These are phyloP conservation scores for Paecilomyces dactylethromorphus DNA, from an alignment of 2,329 filamentous ascomycete genomes.

Conservation along the genomic window DNA sequence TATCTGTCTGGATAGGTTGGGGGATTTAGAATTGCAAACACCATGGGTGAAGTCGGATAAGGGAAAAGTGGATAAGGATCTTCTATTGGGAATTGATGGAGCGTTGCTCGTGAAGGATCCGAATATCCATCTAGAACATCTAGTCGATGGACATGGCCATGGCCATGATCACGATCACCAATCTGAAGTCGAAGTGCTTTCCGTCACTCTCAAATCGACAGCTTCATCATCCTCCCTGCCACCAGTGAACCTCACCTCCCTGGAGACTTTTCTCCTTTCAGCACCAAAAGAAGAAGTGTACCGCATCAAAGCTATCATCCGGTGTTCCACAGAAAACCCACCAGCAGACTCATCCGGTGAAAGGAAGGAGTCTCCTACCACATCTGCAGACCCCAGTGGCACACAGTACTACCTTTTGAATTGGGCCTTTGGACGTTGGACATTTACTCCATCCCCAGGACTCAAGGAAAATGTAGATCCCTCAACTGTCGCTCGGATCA, in stretches of 20 bases:
- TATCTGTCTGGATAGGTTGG: conserved; percentile 68
- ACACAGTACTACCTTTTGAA: conserved; percentile 75
- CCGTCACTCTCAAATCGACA: conserved; percentile 58
- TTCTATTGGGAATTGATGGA: conserved; percentile 83
- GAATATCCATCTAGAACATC: conserved; percentile 14
- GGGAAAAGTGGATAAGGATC: conserved; percentile 68
- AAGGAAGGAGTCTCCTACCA: conserved; percentile 26
- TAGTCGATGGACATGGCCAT: conserved; percentile 26
- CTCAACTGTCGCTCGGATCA: conserved; percentile 32
- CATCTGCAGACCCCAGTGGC: conserved; percentile 7
- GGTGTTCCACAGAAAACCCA: conserved; percentile 32
- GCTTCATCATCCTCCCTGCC: conserved; percentile 27
- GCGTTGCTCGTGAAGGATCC: conserved; percentile 49
- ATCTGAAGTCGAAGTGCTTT: conserved; percentile 84
- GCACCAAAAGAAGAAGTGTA: conserved; percentile 93
- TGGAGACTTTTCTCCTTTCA: conserved; percentile 60
- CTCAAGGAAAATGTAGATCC: conserved; percentile 24
- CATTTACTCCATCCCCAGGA: conserved; percentile 59
- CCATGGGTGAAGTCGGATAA: conserved; percentile 79
- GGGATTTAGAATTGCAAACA: conserved; percentile 72
- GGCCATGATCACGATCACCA: conserved; percentile 49
- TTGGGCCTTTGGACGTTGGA: conserved; percentile 97
- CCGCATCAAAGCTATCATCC: conserved; percentile 73
- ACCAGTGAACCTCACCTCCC: conserved; percentile 51
- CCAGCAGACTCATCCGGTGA: conserved; percentile 44